Conservation (phyloP, 805 yeast genomes). For the Yarrowia sp. region DNA sequence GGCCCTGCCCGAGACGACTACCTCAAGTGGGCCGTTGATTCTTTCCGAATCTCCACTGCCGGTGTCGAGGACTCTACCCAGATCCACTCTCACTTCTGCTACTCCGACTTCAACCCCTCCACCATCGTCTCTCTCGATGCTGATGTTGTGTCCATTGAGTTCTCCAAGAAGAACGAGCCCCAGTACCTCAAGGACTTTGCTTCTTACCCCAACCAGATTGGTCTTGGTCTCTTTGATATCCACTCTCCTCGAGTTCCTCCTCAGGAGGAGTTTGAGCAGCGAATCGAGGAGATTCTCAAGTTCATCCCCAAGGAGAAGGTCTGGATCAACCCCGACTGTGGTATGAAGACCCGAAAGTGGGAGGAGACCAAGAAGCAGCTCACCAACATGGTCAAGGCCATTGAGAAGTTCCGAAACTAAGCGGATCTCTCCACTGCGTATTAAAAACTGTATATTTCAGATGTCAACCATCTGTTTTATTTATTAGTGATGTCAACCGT, state of each 20-base stretch:
- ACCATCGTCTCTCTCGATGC: constrained; percentile 99
- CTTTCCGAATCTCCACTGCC: constrained; percentile 99
- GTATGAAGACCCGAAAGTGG: constrained; percentile 99
- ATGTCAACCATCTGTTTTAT: constrained; percentile 40
- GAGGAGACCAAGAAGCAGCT: constrained; percentile 93
- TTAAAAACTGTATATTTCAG: constrained; percentile 36
- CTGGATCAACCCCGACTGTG: constrained; percentile 99
- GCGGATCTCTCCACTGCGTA: background rate
- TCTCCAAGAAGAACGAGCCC: constrained; percentile 99
- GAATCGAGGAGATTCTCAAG: constrained; percentile 93
- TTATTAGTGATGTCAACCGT: constrained; percentile 37
- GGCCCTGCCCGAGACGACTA: constrained; percentile 96
- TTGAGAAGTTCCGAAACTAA: constrained; percentile 80
- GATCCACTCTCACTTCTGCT: constrained; percentile 99
- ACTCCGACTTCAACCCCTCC: constrained; percentile 99
- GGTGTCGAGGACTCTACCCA: constrained; percentile 96
- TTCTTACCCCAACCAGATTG: constrained; percentile 99
- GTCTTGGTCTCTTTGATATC: constrained; percentile 98
- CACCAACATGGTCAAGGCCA: constrained; percentile 99
- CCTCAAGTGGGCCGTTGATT: constrained; percentile 98
- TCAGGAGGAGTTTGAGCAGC: constrained; percentile 90
- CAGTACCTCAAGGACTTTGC: constrained; percentile 97
- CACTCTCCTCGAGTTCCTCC: constrained; percentile 99
- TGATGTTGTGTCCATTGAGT: constrained; percentile 98
- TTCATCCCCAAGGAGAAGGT: constrained; percentile 97